phyloP scores from a whole-genome alignment of 2,329 filamentous ascomycete genomes.

The Samsoniella hepiali region DNA sequence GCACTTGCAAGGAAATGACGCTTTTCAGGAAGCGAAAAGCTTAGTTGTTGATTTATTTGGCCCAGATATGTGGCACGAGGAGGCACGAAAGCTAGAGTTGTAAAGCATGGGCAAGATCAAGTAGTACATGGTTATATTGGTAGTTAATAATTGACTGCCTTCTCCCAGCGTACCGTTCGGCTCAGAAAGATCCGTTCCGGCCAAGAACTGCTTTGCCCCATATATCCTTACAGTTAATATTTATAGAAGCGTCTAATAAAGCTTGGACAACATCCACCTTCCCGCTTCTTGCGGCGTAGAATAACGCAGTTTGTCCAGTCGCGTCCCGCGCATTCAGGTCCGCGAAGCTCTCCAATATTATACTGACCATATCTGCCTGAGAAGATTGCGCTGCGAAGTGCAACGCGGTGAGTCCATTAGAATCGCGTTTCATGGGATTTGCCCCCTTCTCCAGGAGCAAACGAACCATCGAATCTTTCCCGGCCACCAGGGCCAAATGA shows the following conservation, averaged over 20 bases:
- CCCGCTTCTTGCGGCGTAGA: background rate
- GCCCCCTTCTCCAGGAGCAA: background rate
- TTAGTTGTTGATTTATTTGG: no score
- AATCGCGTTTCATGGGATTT: conserved; percentile 4
- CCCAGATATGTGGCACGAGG: no score
- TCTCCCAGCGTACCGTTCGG: no score
- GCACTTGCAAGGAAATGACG: no score
- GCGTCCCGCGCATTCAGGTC: background rate
- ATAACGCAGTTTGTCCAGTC: background rate
- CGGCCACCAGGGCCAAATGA: background rate
- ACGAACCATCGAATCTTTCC: conserved; percentile 1
- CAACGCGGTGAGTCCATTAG: background rate
- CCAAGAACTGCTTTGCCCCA: background rate
- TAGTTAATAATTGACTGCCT: no score
- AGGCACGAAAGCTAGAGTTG: no score
- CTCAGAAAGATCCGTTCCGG: no score
- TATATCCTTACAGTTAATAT: conserved; percentile 4
- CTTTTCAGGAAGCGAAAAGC: no score
- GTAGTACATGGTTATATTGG: no score
- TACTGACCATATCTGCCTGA: background rate
- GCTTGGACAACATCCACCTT: background rate
- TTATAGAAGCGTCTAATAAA: background rate
- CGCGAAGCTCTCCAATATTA: background rate
- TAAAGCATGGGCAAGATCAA: no score
- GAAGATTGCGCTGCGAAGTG: background rate